Conservation (phyloP, 805 yeast species). For the Myxozyma lipomycoides region DNA sequence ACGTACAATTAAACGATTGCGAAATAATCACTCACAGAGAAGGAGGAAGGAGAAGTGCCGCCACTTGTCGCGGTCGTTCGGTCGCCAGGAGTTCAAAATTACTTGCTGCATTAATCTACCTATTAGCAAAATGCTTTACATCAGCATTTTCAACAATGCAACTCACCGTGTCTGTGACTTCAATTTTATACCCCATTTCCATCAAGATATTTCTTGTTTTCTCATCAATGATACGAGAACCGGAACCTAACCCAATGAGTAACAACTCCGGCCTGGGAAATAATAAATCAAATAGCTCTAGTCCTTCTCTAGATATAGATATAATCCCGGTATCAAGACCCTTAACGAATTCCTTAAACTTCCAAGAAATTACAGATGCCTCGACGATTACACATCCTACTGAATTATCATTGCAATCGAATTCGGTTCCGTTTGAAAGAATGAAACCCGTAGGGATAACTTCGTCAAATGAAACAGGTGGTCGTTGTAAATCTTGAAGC, state of each 20-base stretch:
- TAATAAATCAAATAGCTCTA: slow-evolving; percentile 50
- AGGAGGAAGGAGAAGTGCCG: slow-evolving; percentile 69
- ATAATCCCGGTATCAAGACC: slow-evolving; percentile 55
- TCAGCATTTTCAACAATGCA: background rate
- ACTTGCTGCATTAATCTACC: slow-evolving; percentile 52
- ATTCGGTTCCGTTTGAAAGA: slow-evolving; percentile 17
- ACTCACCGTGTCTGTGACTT: slow-evolving; percentile 56
- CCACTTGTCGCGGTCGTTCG: slow-evolving; percentile 72
- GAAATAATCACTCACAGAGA: slow-evolving; percentile 43
- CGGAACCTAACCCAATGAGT: slow-evolving; percentile 66
- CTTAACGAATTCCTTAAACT: slow-evolving; percentile 40
- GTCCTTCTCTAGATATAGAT: slow-evolving; percentile 45
- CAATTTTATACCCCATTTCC: slow-evolving; percentile 63
- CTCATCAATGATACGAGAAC: slow-evolving; percentile 61
- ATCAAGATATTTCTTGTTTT: slow-evolving; percentile 48
- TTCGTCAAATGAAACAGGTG: slow-evolving; percentile 25
- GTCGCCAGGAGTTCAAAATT: slow-evolving; percentile 73
- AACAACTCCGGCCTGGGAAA: slow-evolving; percentile 76
- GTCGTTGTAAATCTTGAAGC: slow-evolving; percentile 25
- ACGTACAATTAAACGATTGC: no score
- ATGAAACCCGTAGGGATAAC: slow-evolving; percentile 16
- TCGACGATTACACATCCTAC: slow-evolving; percentile 43
- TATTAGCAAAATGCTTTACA: background rate
- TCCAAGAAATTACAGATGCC: slow-evolving; percentile 58
- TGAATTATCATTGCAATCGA: slow-evolving; percentile 38